These are phyloP conservation scores for Fusarium musae DNA, from an alignment of 2,329 filamentous ascomycete genomes.

Conservation along the genomic window DNA sequence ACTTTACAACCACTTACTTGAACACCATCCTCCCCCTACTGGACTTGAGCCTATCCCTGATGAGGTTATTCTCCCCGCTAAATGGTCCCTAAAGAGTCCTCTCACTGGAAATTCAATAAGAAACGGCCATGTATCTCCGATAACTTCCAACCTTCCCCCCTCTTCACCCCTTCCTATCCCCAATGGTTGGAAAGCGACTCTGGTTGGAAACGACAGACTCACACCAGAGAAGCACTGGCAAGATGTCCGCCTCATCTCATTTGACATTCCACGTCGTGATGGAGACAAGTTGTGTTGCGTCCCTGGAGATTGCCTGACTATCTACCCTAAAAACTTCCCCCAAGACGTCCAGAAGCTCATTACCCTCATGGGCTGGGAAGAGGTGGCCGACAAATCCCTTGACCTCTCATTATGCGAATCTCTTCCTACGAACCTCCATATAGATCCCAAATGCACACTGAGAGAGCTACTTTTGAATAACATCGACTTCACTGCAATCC, in stretches of 20 bases:
- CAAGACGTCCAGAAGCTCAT: conserved; percentile 84
- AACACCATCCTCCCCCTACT: conserved; percentile 75
- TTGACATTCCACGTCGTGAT: conserved; percentile 58
- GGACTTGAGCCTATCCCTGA: conserved; percentile 77
- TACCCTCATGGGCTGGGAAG: conserved; percentile 79
- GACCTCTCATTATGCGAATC: conserved; percentile 54
- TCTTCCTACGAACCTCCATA: conserved; percentile 51
- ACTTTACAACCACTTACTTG: conserved; percentile 73
- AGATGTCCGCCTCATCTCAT: conserved; percentile 84
- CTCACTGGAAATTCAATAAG: neutral
- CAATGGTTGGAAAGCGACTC: conserved; percentile 63
- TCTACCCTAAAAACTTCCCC: conserved; percentile 89
- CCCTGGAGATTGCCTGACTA: conserved; percentile 82
- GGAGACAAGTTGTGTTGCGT: conserved; percentile 52
- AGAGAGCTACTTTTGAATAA: conserved; percentile 82
- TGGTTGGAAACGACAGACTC: conserved; percentile 76
- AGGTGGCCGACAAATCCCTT: conserved; percentile 77
- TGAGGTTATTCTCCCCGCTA: conserved; percentile 78
- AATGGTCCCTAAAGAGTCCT: conserved; percentile 58
- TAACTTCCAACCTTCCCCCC: conserved; percentile 44
- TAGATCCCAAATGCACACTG: conserved; percentile 66
- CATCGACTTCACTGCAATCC: conserved; percentile 90
- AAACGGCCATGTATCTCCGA: conserved; percentile 23
- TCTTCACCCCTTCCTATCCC: conserved; percentile 64
- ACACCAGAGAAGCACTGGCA: conserved; percentile 88